Base-by-base conservation (phyloP, 1,284 basidiomycete genomes). In the Coniophora puteana region DNA sequence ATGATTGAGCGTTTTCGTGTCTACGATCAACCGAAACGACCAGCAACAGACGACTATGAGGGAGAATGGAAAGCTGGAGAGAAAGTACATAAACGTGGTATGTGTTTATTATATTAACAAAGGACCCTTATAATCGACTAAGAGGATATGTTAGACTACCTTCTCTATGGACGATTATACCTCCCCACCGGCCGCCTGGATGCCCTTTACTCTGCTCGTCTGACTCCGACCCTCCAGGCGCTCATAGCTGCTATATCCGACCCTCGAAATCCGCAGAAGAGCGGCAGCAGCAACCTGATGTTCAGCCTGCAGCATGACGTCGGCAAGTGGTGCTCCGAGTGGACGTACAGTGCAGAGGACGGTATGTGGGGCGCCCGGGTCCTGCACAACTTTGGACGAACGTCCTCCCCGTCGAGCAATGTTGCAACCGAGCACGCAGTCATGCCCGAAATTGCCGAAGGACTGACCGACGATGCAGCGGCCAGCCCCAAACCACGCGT, bases 321-420 rank as follows among this genome's bases (percentile, higher is more conserved):
- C 2, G 94, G 94, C 1, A 79, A 86, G 49, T 95, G 90, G 82
- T 92, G 89, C 48, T 87, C 89, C 3, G 95, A 98, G 62, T 98
- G 96, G 57, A 90, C 87, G 11, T 98, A 90, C 72, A 94, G 91
- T 47, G 88, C 91, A 0, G 89, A 94, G 52, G 94, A 98, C 57
- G 85, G 76, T 10, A 93, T 99, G 84, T 89, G 87, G 74, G 95
- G 95, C 7, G 63, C 92, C 16, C 77, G 90, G 7, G 77, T 92
- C n/a, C 71, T 98, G 44, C 92, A 94, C 59, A 96, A 98, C 60
- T 97, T 98, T 67, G 93, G 90, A 18, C 77, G 71, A 53, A 63
- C 74, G 11, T 66, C 71, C 62, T 48, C 50, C 31, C 22, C 46
- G 11, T n/a, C n/a, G n/a, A n/a, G n/a, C n/a, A n/a, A n/a, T n/a